Evolutionary conservation across 768 basidiomycete genomes (phyloP), one percentile per base, ranked within the genome.

Genomic region (Flagelloscypha sp.): DNA sequence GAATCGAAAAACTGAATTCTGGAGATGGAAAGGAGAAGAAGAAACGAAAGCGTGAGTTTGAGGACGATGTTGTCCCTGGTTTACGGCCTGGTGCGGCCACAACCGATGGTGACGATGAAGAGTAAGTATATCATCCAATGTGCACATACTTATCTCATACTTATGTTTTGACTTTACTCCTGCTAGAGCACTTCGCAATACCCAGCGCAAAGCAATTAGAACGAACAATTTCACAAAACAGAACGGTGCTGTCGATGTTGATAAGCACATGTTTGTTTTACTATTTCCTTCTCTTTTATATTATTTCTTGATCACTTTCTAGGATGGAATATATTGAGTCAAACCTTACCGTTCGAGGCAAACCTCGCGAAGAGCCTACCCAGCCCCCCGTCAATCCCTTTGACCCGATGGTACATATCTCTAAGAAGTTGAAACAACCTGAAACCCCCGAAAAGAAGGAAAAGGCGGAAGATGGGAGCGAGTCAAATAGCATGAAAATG

Each of bases 321-420:
- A 93, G 92, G 94, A 90, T 97, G 85, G 88, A 84, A 2, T 98
- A 94, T 52, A 98, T 99, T 33, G 95, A 98, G 49, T 79, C 86
- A 50, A 97, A 95, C 54, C 65, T 99, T 43, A 81, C 73, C 54
- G 71, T 87, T 21, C 79, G 79, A 4, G 72, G 79, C 38, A 76
- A 59, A 53, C 59, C 68, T 21, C 57, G 59, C 16, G 72, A 79
- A 10, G 65, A 69, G 5, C 62, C 64, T 3, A 66, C 67, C 16
- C 51, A 60, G 21, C 57, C 64, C 13, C 69, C 71, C 2, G 52
- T 65, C 9, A 84, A 88, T 44, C 84, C 88, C 19, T 73, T 81
- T 45, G 84, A 89, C 42, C 84, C 81, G 29, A 65, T 95, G 29
- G 80, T 84, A 57, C 66, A 72, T 34, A 68, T 88, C 30, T 76